Evolutionary conservation across 805 yeast species (phyloP).

Genomic region (Barnettozyma californica): DNA sequence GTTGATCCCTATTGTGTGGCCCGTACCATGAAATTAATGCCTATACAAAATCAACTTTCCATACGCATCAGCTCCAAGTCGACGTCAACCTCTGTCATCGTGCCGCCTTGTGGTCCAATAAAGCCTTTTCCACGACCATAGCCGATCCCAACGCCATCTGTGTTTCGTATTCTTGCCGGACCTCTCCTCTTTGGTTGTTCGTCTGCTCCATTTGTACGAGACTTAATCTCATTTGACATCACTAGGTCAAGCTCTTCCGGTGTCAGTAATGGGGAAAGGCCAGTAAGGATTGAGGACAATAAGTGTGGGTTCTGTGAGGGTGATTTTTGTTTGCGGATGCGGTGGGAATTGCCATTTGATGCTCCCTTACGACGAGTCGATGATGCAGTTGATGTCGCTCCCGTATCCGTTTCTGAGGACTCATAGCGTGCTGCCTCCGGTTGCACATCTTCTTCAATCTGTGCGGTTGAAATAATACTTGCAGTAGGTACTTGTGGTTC

Average conservation of each 20-base stretch:
- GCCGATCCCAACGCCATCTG: conserved; percentile 11
- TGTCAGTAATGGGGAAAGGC: conserved; percentile 28
- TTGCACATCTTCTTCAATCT: neutral
- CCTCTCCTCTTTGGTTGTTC: conserved; percentile 4
- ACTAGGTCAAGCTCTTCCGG: conserved; percentile 29
- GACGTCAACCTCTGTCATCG: conserved; percentile 24
- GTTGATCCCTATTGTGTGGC: neutral
- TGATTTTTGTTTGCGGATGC: conserved; percentile 1
- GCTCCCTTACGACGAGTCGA: neutral
- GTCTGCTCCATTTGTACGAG: conserved; percentile 1
- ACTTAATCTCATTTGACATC: conserved; percentile 22
- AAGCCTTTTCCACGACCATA: conserved; percentile 18
- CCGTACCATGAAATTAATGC: neutral
- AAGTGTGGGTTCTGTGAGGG: conserved; percentile 5
- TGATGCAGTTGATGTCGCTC: conserved; percentile 7
- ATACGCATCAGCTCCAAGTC: conserved; percentile 19
- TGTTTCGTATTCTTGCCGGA: conserved; percentile 4
- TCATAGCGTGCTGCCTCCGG: neutral
- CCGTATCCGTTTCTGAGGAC: conserved; percentile 20
- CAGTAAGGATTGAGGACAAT: conserved; percentile 23
- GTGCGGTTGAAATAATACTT: neutral
- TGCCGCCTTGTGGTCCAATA: conserved; percentile 25
- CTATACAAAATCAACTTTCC: neutral
- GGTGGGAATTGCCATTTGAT: neutral
- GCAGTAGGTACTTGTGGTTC: neutral